Evolutionary conservation across 2,329 filamentous ascomycete species (phyloP), one percentile per base, ranked within the genome.

Genomic region (Alternaria sp.): DNA sequence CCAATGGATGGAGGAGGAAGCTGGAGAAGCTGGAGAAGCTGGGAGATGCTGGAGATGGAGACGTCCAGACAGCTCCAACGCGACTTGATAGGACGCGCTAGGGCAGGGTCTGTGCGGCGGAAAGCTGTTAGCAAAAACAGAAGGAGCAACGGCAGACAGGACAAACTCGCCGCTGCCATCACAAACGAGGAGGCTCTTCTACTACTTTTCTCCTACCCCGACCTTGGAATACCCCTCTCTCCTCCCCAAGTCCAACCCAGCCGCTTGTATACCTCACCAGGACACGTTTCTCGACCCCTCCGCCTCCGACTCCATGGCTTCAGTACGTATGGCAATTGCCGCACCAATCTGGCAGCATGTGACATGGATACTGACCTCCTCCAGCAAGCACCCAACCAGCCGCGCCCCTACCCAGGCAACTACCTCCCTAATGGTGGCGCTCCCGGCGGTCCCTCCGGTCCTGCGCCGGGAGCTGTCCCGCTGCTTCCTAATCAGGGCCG

Each of bases 401-500:
- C 81, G 64, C 81, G 81, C 71, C 78, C 80, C 46, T 83, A 82
- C 74, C 78, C 79, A 65, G 80, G 75, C 70, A 77, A 73, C 70
- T 82, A 80, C 70, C 74, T 81, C 46, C 78, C 81, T 36, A 83
- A 83, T 69, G 81, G 81, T 69, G 77, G 75, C 54, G 77, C 76
- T 46, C 62, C 71, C 34, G 73, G 72, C 36, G 76, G 77, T 51
- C 73, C 75, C 65, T 77, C 80, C 57, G 78, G 77, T 34, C 79
- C 79, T 45, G 77, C 73, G 54, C 79, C 79, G 51, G 79, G 79
- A 52, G 79, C 79, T 51, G 72, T 75, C 52, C 81, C 82, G 55
- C 80, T 83, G 50, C 80, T 83, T 56, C 81, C 82, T 46, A 84
- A 83, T 71, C 81, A 83, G 71, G 82, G 81, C 73, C 80, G 81